Evolutionary conservation across 305 asterid genomes (phyloP).

Genomic region (Withania somnifera): DNA sequence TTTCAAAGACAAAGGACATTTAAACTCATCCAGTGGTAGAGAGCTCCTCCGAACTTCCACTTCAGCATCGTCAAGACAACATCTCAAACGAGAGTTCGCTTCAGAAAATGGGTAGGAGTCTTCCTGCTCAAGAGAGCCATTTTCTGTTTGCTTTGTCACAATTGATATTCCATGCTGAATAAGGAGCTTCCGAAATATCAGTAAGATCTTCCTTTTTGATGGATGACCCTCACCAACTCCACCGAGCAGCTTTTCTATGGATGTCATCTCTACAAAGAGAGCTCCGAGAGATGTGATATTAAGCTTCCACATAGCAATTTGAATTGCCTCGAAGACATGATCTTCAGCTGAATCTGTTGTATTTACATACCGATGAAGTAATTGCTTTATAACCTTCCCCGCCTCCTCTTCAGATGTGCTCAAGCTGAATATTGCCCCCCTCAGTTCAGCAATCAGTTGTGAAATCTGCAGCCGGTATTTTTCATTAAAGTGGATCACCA

Average conservation of each 20-base stretch:
- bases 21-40: conserved; percentile 46
- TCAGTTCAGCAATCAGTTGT: conserved; percentile 42
- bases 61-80: conserved; percentile 20
- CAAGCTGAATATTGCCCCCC: conserved; percentile 40
- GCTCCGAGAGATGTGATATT: conserved; percentile 51
- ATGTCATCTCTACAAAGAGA: conserved; percentile 57
- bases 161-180: conserved; percentile 40
- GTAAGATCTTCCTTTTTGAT: conserved; percentile 41
- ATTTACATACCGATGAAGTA: conserved; percentile 42
- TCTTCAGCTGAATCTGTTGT: conserved; percentile 36
- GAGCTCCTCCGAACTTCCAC: conserved; percentile 8
- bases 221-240: conserved; percentile 27
- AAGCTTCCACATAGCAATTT: conserved; percentile 37
- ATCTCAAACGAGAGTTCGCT: conserved; percentile 9
- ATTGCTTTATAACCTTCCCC: conserved; percentile 42
- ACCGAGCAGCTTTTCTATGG: conserved; percentile 39
- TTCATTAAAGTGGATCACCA: neutral
- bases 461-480: conserved; percentile 46
- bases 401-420: conserved; percentile 77
- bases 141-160: conserved; percentile 22
- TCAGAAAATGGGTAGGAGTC: too few relatives aligned
- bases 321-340: conserved; percentile 33
- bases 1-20: conserved; percentile 51
- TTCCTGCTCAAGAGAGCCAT: conserved; percentile 8
- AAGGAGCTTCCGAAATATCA: conserved; percentile 43